phyloP scores from a whole-genome alignment of 441 rosid genomes.

The Brassica hybrid region DNA sequence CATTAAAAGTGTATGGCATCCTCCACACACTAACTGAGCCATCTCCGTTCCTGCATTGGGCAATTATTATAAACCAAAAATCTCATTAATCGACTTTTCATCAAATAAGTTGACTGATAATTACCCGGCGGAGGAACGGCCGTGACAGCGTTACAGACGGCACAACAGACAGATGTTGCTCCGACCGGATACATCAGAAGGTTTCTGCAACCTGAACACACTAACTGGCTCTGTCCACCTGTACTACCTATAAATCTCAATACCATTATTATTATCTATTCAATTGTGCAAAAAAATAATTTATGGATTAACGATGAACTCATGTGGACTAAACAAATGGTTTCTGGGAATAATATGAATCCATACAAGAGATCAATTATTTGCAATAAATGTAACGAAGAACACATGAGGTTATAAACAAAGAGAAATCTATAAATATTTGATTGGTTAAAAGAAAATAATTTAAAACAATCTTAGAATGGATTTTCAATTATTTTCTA shows the following conservation, averaged over 20 bases:
- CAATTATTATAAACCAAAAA: not conserved
- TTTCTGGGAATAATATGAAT: not conserved
- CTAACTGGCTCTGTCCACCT: constrained; percentile 88
- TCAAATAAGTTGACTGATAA: not conserved
- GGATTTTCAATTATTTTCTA: not conserved
- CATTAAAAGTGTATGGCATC: constrained; percentile 96
- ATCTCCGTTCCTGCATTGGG: constrained; percentile 83
- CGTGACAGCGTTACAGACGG: constrained; percentile 98
- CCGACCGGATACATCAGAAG: constrained; percentile 91
- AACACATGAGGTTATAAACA: not conserved
- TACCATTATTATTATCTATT: not conserved
- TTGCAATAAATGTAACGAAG: constrained; percentile 2
- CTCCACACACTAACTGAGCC: constrained; percentile 99
- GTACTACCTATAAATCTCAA: constrained; percentile 32
- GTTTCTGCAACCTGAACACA: constrained; percentile 96
- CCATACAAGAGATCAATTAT: not conserved
- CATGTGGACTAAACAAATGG: constrained; percentile 23
- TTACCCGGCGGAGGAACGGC: constrained; percentile 96
- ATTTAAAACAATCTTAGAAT: not conserved
- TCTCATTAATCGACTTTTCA: not conserved
- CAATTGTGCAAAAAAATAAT: not conserved
- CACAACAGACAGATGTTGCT: constrained; percentile 96
- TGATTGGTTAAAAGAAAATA: constrained; percentile 8
- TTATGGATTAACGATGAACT: not conserved
- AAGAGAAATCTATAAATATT: constrained; percentile 15